phyloP scores from a whole-genome alignment of 495 filamentous ascomycete genomes.

The Lichina pygmaea region DNA sequence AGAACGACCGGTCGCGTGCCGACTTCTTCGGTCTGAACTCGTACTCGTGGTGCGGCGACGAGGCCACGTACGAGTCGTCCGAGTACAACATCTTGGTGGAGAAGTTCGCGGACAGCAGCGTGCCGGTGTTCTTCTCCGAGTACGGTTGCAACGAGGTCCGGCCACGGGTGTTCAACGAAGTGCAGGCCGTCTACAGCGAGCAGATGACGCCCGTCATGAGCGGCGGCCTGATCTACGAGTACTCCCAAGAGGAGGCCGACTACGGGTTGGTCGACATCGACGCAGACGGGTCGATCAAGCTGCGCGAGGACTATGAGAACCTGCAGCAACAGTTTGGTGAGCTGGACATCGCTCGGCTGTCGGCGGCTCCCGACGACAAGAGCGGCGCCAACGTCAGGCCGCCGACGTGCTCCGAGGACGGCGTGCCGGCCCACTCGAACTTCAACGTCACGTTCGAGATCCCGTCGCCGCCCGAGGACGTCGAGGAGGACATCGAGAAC shows the following conservation, averaged over 20 bases:
- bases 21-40: conserved; percentile 90
- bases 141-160: conserved; percentile 71
- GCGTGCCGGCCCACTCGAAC: conserved; percentile 29
- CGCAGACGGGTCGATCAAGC: conserved; percentile 30
- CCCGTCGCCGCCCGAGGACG: conserved; percentile 25
- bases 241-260: conserved; percentile 40
- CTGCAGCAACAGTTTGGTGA: conserved; percentile 47
- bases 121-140: conserved; percentile 91
- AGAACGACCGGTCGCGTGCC: conserved; percentile 32
- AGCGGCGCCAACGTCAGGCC: conserved; percentile 22
- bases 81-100: conserved; percentile 45
- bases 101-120: conserved; percentile 40
- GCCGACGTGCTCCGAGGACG: conserved; percentile 24
- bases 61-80: conserved; percentile 38
- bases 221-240: conserved; percentile 79
- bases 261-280: conserved; percentile 56
- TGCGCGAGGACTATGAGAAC: conserved; percentile 48
- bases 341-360: conserved; percentile 36
- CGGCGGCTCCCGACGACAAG: conserved; percentile 22
- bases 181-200: conserved; percentile 47
- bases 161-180: conserved; percentile 66
- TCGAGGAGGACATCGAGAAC: conserved; percentile 26
- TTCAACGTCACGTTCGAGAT: conserved; percentile 60
- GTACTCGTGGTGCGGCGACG: conserved; percentile 72
- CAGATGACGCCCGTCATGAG: conserved; percentile 59